Percentiles rank a stretch among this genome's conserved stretches.
Conservation (phyloP, 179 eudicot genomes). For the Beta macrorhiza region DNA sequence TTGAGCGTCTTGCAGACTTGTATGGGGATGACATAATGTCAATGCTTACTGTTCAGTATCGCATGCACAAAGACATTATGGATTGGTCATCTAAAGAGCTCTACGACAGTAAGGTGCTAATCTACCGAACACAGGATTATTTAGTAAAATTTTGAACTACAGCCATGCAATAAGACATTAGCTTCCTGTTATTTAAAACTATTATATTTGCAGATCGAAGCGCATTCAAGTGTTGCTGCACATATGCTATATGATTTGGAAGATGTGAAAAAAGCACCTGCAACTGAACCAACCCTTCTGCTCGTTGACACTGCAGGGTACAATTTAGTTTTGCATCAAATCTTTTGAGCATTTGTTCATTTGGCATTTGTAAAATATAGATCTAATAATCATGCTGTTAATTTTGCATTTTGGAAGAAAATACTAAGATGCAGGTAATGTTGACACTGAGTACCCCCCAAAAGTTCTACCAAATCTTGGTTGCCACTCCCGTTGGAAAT, state of each 20-base stretch:
- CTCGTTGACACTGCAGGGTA: constrained; percentile 93
- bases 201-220: constrained; percentile 55
- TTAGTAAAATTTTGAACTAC: not conserved
- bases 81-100: constrained; percentile 95
- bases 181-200: constrained; percentile 2
- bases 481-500: not conserved
- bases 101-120: constrained; percentile 75
- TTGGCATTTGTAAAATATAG: constrained; percentile 1
- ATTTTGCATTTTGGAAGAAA: not conserved
- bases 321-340: constrained; percentile 21
- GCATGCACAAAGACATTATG: constrained; percentile 97
- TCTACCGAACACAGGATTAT: not conserved
- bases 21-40: constrained; percentile 83
- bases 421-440: not conserved
- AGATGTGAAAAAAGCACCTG: constrained; percentile 64
- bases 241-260: constrained; percentile 84
- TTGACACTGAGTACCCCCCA: not conserved
- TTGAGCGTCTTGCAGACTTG: constrained; percentile 91
- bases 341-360: not conserved
- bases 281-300: constrained; percentile 84
- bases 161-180: not conserved
- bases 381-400: not conserved
- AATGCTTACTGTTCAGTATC: constrained; percentile 98
- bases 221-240: constrained; percentile 89
- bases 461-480: not conserved